Evolutionary conservation across 352 stramenopile genomes (phyloP), one percentile per base, ranked within the genome.

Genomic region (Phytophthora idaei): DNA sequence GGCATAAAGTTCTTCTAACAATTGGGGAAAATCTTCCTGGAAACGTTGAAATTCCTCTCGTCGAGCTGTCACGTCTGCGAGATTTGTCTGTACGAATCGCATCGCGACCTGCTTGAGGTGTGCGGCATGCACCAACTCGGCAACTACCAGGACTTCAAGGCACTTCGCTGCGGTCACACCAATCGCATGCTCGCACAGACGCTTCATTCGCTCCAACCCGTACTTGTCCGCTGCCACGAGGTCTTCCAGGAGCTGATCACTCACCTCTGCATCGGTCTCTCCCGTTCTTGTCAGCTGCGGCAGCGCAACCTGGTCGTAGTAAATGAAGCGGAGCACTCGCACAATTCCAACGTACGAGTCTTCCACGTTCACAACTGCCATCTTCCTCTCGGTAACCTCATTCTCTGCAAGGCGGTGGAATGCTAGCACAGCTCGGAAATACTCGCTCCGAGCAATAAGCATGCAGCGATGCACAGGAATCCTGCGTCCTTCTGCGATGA

Each of bases 141-240:
- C 79, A 25, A 91, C 71, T 10, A 80, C 76, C 7, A 94, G 67
- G 27, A 90, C 73, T 36, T 89, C 81, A 25, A 91, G 67, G 39
- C 82, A 89, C 34, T 89, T 94, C 17, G 9, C 42, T 2, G 48
- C 10, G 0, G 72, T 87, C 55, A 93, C 63, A 4, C 21, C 15
- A 5, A 91, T 60, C 8, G 75, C 54, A 61, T 87, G 77, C 34
- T 94, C 86, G 34, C 74, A 87, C 1, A 90, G 58, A 11, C 78
- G 76, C 71, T 92, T 93, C 68, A 92, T 83, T 10, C 83, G 80
- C n/a, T 74, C 70, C 25, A 94, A 73, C 15, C 82, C 80, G 56
- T 88, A 93, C 61, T 89, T 90, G 67, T 94, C 78, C 1, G 84
- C 84, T 0, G 80, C 80, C n/a, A 90, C 69, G 8, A 94, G 66